These are phyloP conservation scores for Elongisporangium undulatum DNA, from an alignment of 352 stramenopile species.

Conservation along the genomic window DNA sequence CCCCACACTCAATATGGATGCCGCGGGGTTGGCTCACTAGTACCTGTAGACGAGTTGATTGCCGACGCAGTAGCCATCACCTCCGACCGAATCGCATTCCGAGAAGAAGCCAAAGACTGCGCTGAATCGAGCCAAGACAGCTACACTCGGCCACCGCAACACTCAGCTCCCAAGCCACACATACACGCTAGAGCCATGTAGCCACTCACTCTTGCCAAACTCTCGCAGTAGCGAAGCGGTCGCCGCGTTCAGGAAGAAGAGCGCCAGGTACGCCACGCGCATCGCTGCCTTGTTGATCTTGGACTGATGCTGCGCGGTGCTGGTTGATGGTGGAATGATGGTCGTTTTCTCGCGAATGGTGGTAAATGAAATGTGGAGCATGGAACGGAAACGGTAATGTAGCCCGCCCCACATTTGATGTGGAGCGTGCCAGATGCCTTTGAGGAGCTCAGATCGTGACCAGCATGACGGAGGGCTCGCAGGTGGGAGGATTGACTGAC, in stretches of 20 bases:
- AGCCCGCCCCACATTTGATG: neutral
- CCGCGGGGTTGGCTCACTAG: too few relatives aligned
- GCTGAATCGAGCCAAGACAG: constrained; percentile 27
- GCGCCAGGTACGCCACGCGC: constrained; percentile 45
- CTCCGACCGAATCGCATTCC: constrained; percentile 31
- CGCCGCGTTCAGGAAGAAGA: constrained; percentile 65
- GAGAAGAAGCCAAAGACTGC: constrained; percentile 34
- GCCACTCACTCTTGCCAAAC: constrained; percentile 46
- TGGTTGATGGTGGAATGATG: neutral
- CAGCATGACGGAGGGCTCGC: neutral
- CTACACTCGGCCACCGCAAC: constrained; percentile 6
- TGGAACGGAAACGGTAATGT: neutral
- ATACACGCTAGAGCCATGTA: too few relatives aligned
- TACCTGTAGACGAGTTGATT: constrained; percentile 75
- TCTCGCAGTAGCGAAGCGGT: constrained; percentile 45
- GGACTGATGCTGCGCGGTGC: neutral
- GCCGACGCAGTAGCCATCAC: constrained; percentile 44
- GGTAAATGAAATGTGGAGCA: neutral
- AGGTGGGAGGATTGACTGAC: neutral
- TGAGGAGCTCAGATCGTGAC: neutral
- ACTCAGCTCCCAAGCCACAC: too few relatives aligned
- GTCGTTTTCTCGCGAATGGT: neutral
- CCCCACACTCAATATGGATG: neutral
- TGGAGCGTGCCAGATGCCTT: neutral
- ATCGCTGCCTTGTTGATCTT: neutral